Evolutionary conservation across 345 rosid genomes (phyloP), one percentile per base, ranked within the genome.

Genomic region (Salix arbutifolia): DNA sequence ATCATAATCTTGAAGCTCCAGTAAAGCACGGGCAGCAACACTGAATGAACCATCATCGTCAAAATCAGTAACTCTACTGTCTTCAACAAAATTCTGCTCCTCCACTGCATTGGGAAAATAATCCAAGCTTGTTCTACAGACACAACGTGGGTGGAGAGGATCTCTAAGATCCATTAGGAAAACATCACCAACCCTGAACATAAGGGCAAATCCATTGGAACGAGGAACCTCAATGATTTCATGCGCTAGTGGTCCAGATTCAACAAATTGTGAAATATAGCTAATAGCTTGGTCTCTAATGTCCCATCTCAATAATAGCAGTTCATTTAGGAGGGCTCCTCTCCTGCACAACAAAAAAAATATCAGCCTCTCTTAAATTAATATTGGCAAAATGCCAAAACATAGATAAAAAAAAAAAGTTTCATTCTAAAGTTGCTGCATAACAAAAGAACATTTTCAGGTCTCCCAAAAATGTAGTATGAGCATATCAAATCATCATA

Each of bases 111-210:
- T 80, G 25, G 90, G 88, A 77, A 89, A 85, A 79, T 87, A 82
- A 83, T 87, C 89, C 70, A 96, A 87, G 84, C 88, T 84, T 60
- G 94, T 92, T 80, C 92, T 86, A 78, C 79, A 88, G 58, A 96
- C 84, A 84, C 91, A 91, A 80, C 84, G 82, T 60, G 98, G 98
- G 77, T 85, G 84, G 66, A 80, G 75, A 79, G 91, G 87, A 89
- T 96, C 95, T 80, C 94, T 89, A 73, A 96, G 96, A 87, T 96
- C 99, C 98, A 96, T 93, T 78, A 96, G 83, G 76, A 96, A 92
- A 46, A 80, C 94, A 90, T 96, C 99, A 80, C 99, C 99, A 80
- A 87, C 82, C 88, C 98, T 90, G 64, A 93, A 91, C 76, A 96
- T 82, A 84, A 93, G 88, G 86, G 91, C 98, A 86, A 87, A 93